Evolutionary conservation across 2,329 filamentous ascomycete genomes (phyloP), one percentile per base, ranked within the genome.

Genomic region (Colletotrichum tofieldiae): DNA sequence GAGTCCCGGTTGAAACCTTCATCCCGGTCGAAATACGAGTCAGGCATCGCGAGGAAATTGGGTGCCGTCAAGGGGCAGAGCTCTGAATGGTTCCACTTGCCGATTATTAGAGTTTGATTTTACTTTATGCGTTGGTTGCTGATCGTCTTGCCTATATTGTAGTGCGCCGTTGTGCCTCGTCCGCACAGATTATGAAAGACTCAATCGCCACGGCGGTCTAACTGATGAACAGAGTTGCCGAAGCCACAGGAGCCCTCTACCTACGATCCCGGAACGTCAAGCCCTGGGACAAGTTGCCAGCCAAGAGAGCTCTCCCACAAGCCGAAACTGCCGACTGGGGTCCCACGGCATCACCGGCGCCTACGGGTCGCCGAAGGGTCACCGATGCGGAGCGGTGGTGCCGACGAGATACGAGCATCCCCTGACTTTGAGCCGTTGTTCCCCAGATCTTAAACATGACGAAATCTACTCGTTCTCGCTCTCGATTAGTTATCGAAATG

Each of bases 21-120:
- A 65, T 37, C 70, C 70, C 26, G 32, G 70, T 70, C 60, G 11
- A 29, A 41, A 61, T 65, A 72, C 59, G 70, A 72, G 65, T 72
- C 70, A 70, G 70, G 59, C 47, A 47, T 66, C 39, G 47, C 43
- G 16, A 41, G 43, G 69, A 72, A 59, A 65, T 72, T 72, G 65
- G 70, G 20, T 60, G 29, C 37, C 52, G 41, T 20, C 62, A 66
- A 72, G 51, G 69, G 59, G 29, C 45, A 49, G 43, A 64, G 43
- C 45, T 52, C 18, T 35, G 32, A 65, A 23, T 16, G 39, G 65
- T 72, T 70, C 70, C 70, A 72, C 70, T 70, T 72, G 65, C 65
- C 70, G 65, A 29, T 70, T 54, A 65, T 60, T 64, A 69, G 55
- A 72, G 65, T 72, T 72, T 72, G 65, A 56, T 61, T 69, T 70